Percentiles rank a stretch among this genome's conserved stretches.
Evolutionary conservation across 305 asterid species (phyloP).

Genomic region (Rubia balearica): DNA sequence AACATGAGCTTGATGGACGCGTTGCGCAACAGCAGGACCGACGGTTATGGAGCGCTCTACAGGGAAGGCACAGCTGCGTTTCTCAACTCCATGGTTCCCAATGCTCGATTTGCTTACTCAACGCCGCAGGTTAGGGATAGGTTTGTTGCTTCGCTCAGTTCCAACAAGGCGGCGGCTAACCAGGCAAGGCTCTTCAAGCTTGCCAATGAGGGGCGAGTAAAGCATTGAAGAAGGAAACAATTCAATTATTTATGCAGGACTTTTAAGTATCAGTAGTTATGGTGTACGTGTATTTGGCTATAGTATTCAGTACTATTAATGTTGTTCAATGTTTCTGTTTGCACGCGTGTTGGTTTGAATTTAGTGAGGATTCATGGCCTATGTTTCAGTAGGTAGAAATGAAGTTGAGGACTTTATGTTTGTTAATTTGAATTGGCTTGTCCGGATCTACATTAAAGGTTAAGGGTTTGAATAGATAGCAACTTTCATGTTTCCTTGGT

Average conservation of each 20-base stretch:
- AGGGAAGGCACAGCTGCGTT: constrained; percentile 86
- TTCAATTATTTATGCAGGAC: constrained; percentile 2
- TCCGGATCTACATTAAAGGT: background rate
- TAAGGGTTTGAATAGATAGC: background rate
- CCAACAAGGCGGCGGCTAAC: constrained; percentile 61
- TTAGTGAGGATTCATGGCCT: constrained; percentile 15
- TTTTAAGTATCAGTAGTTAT: background rate
- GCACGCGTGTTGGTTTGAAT: constrained; percentile 11
- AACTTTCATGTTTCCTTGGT: background rate
- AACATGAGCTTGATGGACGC: constrained; percentile 61
- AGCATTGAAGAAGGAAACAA: constrained; percentile 33
- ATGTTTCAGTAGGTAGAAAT: constrained; percentile 14
- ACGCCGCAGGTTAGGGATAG: constrained; percentile 60
- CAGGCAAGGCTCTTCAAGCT: constrained; percentile 73
- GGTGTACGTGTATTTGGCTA: too few relatives aligned
- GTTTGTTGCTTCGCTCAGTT: constrained; percentile 50
- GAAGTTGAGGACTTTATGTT: background rate
- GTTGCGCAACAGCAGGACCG: constrained; percentile 52
- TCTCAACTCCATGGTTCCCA: constrained; percentile 73
- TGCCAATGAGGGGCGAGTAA: constrained; percentile 67
- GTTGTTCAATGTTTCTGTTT: constrained; percentile 18
- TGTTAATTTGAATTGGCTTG: constrained; percentile 7
- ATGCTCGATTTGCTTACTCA: constrained; percentile 57
- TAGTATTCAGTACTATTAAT: constrained; percentile 3
- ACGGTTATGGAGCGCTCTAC: constrained; percentile 68